Evolutionary conservation across 192 early-diverging fungal genomes (phyloP), one percentile per base, ranked within the genome.

Genomic region (Backusella australiensis): DNA sequence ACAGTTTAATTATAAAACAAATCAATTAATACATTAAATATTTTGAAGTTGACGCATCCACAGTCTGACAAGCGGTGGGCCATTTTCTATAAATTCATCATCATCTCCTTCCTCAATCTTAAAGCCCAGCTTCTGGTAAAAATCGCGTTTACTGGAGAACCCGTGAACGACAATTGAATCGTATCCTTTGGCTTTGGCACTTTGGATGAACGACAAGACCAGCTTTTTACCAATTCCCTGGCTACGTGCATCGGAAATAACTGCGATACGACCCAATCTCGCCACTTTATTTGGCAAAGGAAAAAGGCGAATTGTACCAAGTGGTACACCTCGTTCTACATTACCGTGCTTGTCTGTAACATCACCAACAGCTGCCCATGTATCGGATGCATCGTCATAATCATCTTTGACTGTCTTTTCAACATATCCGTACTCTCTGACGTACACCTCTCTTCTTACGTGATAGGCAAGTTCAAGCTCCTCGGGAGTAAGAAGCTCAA

Each of bases 61-160:
- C 69, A 80, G 71, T 46, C 69, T 66, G 23, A 79, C 41, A 75
- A 75, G 78, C 17, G 69, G 73, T 9, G 74, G 72, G 23, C 79
- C 79, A 56, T 80, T 75, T 66, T 80, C 79, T 0, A 76, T 14
- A 53, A 79, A 82, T 34, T 73, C 77, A 4, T 70, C 23, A 38
- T 68, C 80, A 81, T 83, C 77, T 6, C 56, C 63, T 32, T 36
- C 35, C 29, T 77, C 76, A 9, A 80, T 71, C 12, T 15, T 35
- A 29, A 76, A 80, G 1, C 79, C 79, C 17, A 71, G 26, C 63
- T 73, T 72, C 56, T 80, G 74, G 32, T 76, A 80, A 36, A 80
- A 80, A 2, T n/a, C 39, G 5, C 71, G 74, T 29, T 80, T 80
- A 44, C 67, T 74, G 19, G 39, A 17, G 21, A 76, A 75, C 52